Percentiles rank a stretch among this genome's conserved stretches.
These are phyloP conservation scores for Sporobolomyces roseus DNA, from an alignment of 768 basidiomycete genomes.

Conservation along the genomic window DNA sequence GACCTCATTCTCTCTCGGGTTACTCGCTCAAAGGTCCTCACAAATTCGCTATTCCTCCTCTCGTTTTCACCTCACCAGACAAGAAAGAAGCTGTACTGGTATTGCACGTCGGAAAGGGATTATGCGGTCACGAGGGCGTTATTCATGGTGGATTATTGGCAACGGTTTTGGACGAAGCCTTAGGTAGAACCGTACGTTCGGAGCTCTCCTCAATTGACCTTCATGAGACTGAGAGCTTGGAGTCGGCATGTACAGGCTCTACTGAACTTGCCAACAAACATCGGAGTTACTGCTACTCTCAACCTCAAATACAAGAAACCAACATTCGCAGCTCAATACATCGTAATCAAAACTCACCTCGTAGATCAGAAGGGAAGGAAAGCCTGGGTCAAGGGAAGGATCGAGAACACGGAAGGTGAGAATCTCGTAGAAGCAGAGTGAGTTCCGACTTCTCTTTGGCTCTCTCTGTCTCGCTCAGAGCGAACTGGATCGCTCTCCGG, in stretches of 20 bases:
- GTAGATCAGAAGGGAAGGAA: constrained; percentile 73
- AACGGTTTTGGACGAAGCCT: constrained; percentile 78
- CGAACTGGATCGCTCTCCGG: too few relatives aligned
- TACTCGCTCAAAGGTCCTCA: constrained; percentile 84
- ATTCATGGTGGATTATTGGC: constrained; percentile 89
- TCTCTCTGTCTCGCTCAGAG: too few relatives aligned
- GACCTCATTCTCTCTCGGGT: constrained; percentile 76
- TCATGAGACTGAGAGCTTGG: neutral
- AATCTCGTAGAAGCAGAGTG: constrained; percentile 76
- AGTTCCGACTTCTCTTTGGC: constrained; percentile 47
- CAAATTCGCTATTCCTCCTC: constrained; percentile 71
- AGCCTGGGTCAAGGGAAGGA: constrained; percentile 61
- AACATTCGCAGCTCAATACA: constrained; percentile 58
- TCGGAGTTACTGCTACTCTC: constrained; percentile 88
- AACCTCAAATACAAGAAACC: constrained; percentile 78
- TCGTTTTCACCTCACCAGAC: constrained; percentile 70
- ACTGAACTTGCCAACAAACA: constrained; percentile 74
- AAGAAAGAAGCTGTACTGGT: constrained; percentile 68
- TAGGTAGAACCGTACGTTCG: constrained; percentile 66
- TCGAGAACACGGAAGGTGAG: constrained; percentile 79
- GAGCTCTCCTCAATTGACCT: neutral
- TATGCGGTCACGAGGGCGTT: constrained; percentile 75
- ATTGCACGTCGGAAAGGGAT: constrained; percentile 73
- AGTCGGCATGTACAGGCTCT: constrained; percentile 62
- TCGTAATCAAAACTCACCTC: constrained; percentile 70